Conservation (phyloP, 768 basidiomycete species). For the Panaeolus cyanescens region DNA sequence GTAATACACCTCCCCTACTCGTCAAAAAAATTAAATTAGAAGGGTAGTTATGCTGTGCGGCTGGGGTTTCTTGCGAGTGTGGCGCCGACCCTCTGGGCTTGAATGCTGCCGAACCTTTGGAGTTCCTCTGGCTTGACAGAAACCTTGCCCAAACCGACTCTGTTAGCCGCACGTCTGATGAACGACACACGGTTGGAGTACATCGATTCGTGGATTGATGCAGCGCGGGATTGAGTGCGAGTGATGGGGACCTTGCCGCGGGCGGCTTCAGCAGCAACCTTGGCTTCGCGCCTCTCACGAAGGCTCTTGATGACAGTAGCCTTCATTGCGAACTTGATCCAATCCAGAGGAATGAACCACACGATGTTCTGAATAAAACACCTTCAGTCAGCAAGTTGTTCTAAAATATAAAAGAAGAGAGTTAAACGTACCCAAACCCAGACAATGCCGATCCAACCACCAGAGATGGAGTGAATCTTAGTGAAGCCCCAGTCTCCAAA, state of each 20-base stretch:
- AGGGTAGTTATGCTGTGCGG: conserved; percentile 8
- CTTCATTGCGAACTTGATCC: conserved; percentile 97
- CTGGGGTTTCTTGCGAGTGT: conserved; percentile 78
- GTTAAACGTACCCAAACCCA: conserved; percentile 85
- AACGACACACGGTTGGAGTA: conserved; percentile 96
- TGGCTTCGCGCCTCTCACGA: conserved; percentile 63
- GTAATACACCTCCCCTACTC: background rate
- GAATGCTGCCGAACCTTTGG: conserved; percentile 83
- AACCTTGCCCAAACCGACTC: conserved; percentile 85
- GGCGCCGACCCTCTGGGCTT: conserved; percentile 74
- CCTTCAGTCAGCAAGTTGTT: conserved; percentile 12
- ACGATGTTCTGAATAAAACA: conserved; percentile 69
- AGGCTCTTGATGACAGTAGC: conserved; percentile 85
- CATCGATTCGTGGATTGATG: conserved; percentile 89
- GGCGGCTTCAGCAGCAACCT: conserved; percentile 32
- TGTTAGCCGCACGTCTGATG: conserved; percentile 82
- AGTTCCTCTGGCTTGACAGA: conserved; percentile 82
- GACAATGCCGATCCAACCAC: conserved; percentile 95
- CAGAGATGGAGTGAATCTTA: conserved; percentile 73
- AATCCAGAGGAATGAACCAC: conserved; percentile 95
- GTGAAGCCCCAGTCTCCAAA: conserved; percentile 97
- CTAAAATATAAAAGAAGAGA: background rate
- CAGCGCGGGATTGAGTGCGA: conserved; percentile 87
- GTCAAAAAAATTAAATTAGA: background rate
- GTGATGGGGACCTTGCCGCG: conserved; percentile 67